Evolutionary conservation across 2,329 filamentous ascomycete genomes (phyloP), one percentile per base, ranked within the genome.

Genomic region (Didymella pomorum): DNA sequence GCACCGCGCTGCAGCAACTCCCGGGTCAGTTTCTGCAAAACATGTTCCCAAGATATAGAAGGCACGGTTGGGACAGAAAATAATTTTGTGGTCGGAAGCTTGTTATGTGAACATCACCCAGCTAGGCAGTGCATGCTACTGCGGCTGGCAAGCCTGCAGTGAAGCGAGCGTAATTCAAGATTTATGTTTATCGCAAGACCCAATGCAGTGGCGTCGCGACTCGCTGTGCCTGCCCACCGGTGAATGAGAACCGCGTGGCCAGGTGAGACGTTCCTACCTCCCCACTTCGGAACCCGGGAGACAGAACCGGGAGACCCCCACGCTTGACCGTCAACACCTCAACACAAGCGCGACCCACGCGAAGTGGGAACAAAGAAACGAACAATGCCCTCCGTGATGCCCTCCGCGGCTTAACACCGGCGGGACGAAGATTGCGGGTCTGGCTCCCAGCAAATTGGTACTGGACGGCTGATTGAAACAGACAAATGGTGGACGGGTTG

Each of bases 261-360:
- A n/a, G 41, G 12, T 25, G 23, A 47, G 29, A 47, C 12, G 16
- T 33, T 21, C n/a, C 28, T 23, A 23, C 21, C 4, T 43, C 20
- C 20, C 39, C 23, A n/a, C 12, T 33, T 18, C 43, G 35, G 18
- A 42, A 25, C 37, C 18, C 41, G 18, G 49, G 26, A 33, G 39
- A 20, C 47, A 18, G 12, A 4, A 50, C 35, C 47, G 33, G 20
- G 31, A 37, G 50, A 52, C 50, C 50, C 50, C 50, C 50, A 52
- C 50, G 50, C 50, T 16, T 33, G 6, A 10, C 28, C 23, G 14
- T 26, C 41, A 26, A 23, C 52, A 31, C 23, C 43, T 31, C 33
- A 2, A 23, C 5, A 41, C 37, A 43, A 31, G 44, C 33, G 18
- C 25, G 18, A 14, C 52, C 44, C 28, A 26, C 52, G 35, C 35